Percentiles rank a stretch among this genome's conserved stretches.
These are phyloP conservation scores for Backusella westeae DNA, from an alignment of 192 early-diverging fungal species.

Conservation along the genomic window DNA sequence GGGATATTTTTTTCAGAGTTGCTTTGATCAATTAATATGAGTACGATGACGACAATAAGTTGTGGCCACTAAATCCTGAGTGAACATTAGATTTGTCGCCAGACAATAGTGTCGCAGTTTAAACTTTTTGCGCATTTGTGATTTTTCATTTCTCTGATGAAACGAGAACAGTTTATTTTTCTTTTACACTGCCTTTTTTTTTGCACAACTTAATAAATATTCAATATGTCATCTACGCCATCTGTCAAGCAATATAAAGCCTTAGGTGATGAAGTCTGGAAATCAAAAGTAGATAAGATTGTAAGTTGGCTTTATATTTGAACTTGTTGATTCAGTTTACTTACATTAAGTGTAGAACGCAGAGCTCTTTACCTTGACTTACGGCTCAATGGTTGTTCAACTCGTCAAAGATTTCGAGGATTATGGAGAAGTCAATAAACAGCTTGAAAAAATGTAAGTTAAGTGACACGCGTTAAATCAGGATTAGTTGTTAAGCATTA, in stretches of 20 bases:
- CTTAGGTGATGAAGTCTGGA: conserved; percentile 96
- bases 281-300: conserved; percentile 92
- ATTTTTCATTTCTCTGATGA: too few species aligned
- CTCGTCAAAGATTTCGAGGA: conserved; percentile 94
- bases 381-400: conserved; percentile 95
- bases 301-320: conserved; percentile 47
- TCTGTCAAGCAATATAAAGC: conserved; percentile 68
- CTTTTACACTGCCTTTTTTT: not conserved
- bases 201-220: not conserved
- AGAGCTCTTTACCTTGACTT: conserved; percentile 97
- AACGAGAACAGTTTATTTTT: not conserved
- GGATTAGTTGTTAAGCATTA: not conserved
- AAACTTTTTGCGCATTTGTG: too few species aligned
- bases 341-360: conserved; percentile 55
- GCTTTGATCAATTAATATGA: too few species aligned
- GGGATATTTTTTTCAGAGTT: too few species aligned
- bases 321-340: conserved; percentile 14
- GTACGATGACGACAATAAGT: too few species aligned
- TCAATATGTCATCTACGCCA: conserved; percentile 20
- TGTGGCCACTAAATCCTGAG: too few species aligned
- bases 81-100: too few species aligned
- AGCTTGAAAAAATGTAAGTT: conserved; percentile 94
- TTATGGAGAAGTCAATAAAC: conserved; percentile 89
- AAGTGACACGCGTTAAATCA: not conserved
- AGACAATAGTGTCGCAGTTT: too few species aligned